A percentile compares a stretch with the other conserved stretches of the same genome.
Evolutionary conservation across 2,329 filamentous ascomycete genomes (phyloP).

Genomic region (Hypoxylon sp.): DNA sequence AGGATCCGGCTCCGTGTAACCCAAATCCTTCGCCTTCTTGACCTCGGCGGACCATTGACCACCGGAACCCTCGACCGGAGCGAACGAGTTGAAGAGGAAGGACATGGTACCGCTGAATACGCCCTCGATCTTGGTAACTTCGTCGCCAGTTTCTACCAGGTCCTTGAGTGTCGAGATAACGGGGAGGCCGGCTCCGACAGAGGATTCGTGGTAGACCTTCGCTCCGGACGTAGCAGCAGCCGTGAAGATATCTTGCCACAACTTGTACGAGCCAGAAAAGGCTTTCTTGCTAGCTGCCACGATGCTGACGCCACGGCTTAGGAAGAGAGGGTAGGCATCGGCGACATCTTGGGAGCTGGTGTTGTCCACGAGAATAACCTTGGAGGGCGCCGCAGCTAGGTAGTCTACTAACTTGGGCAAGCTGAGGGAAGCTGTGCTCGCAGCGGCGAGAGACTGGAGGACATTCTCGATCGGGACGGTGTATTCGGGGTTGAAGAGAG

Average conservation of each 20-base stretch:
- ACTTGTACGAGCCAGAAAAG: conserved; percentile 80
- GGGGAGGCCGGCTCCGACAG: conserved; percentile 90
- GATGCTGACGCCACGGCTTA: conserved; percentile 84
- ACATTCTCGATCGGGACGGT: conserved; percentile 68
- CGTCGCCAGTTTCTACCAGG: conserved; percentile 91
- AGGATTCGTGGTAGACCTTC: conserved; percentile 93
- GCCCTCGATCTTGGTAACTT: conserved; percentile 91
- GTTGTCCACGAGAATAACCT: conserved; percentile 90
- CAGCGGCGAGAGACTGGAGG: conserved; percentile 70
- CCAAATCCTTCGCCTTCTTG: conserved; percentile 87
- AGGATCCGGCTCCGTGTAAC: conserved; percentile 90
- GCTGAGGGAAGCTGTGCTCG: conserved; percentile 70
- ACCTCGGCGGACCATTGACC: conserved; percentile 93
- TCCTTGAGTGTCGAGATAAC: conserved; percentile 94
- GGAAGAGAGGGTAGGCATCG: conserved; percentile 80
- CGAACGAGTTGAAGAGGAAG: conserved; percentile 98
- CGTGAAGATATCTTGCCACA: conserved; percentile 89
- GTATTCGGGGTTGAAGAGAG: conserved; percentile 78
- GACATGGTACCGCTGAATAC: conserved; percentile 98
- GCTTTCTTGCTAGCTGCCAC: conserved; percentile 99
- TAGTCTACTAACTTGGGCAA: conserved; percentile 78
- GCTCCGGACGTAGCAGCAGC: conserved; percentile 75
- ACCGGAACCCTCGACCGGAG: conserved; percentile 77
- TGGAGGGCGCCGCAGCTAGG: conserved; percentile 78
- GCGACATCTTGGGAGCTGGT: conserved; percentile 91